Conservation (phyloP, 2,329 filamentous ascomycete genomes). For the Cladosporium sphaerospermum region DNA sequence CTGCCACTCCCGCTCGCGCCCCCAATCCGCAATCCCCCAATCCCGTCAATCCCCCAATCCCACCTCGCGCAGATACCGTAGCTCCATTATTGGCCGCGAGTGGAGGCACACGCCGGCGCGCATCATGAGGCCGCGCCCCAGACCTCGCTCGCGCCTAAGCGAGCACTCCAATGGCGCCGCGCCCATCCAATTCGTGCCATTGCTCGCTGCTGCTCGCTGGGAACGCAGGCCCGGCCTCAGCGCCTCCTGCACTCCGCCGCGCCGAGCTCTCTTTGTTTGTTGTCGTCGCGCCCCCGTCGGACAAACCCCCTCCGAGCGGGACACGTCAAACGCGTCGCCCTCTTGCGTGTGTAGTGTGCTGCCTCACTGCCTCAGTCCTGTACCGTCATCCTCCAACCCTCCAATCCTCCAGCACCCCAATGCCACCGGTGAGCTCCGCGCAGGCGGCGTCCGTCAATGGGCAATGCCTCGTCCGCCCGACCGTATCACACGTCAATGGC, state of each 20-base stretch:
- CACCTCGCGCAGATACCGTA: too few relatives aligned
- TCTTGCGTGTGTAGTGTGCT: too few relatives aligned
- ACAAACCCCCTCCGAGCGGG: constrained; percentile 2
- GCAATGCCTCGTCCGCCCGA: constrained; percentile 5
- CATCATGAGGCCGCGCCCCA: too few relatives aligned
- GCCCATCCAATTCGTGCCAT: not conserved
- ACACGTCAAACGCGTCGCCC: not conserved
- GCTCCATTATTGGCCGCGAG: too few relatives aligned
- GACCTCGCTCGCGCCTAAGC: too few relatives aligned
- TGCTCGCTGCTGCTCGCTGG: not conserved
- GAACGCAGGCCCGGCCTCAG: not conserved
- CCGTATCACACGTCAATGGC: constrained; percentile 11
- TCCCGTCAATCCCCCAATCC: too few relatives aligned
- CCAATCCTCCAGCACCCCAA: not conserved
- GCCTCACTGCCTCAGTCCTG: too few relatives aligned
- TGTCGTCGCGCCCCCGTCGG: not conserved
- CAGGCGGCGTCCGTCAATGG: not conserved
- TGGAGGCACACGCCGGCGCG: too few relatives aligned
- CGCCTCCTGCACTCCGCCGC: not conserved
- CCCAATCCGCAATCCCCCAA: too few relatives aligned
- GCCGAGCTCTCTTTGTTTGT: not conserved
- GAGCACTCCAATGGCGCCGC: too few relatives aligned
- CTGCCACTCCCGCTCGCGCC: too few relatives aligned
- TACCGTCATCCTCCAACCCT: not conserved
- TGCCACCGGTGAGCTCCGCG: not conserved